A percentile compares a stretch with the other conserved stretches of the same genome.
Evolutionary conservation across 2,329 filamentous ascomycete genomes (phyloP).

Genomic region (Dryadomyces sulphureus): DNA sequence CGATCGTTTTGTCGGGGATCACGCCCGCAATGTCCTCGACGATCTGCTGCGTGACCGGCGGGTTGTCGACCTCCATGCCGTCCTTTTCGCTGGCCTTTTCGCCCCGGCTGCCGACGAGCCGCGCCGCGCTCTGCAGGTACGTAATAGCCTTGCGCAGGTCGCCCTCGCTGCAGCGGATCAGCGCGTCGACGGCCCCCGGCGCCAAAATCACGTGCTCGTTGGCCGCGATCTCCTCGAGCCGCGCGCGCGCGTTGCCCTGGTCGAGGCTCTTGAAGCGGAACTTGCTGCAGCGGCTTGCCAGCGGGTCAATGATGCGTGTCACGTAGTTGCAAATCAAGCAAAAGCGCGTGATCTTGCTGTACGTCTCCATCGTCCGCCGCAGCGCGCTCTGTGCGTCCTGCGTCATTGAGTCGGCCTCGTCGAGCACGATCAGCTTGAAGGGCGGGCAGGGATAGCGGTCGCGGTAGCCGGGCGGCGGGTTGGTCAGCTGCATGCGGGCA

Average conservation of each 20-base stretch:
- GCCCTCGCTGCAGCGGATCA: slow-evolving; percentile 81
- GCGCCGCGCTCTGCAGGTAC: slow-evolving; percentile 84
- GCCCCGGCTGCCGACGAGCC: slow-evolving; percentile 51
- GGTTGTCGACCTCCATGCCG: slow-evolving; percentile 46
- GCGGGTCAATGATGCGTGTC: slow-evolving; percentile 89
- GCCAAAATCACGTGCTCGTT: slow-evolving; percentile 65
- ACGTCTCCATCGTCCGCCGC: slow-evolving; percentile 94
- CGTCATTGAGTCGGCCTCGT: slow-evolving; percentile 98
- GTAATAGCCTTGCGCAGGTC: slow-evolving; percentile 95
- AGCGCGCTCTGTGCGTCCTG: slow-evolving; percentile 92
- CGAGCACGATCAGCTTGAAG: slow-evolving; percentile 97
- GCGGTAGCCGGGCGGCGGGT: slow-evolving; percentile 56
- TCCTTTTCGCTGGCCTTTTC: slow-evolving; percentile 16
- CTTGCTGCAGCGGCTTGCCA: slow-evolving; percentile 87
- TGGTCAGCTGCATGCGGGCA: slow-evolving; percentile 83
- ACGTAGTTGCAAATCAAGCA: slow-evolving; percentile 99
- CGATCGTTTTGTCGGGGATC: slow-evolving; percentile 63
- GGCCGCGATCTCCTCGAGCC: slow-evolving; percentile 69
- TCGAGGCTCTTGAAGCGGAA: slow-evolving; percentile 96
- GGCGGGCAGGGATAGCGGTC: slow-evolving; percentile 79
- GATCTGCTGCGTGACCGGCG: slow-evolving; percentile 56
- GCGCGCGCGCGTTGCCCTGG: slow-evolving; percentile 63
- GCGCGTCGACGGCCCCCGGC: slow-evolving; percentile 63
- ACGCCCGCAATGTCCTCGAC: slow-evolving; percentile 95
- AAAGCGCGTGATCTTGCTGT: slow-evolving; percentile 90